Evolutionary conservation across 306 rosid species (phyloP).

Genomic region (Fragaria iinumae): DNA sequence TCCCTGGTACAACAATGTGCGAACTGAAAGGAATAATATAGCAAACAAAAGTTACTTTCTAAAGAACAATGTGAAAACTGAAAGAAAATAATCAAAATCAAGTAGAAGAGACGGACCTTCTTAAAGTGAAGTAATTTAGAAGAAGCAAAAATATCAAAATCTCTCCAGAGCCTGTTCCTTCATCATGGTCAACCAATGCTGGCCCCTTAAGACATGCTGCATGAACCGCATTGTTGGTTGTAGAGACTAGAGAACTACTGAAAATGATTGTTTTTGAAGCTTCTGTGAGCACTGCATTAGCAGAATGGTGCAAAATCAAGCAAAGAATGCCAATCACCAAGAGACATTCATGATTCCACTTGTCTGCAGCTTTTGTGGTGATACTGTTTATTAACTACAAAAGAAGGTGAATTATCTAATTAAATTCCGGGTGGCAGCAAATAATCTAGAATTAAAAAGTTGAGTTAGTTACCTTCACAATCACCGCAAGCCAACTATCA

Average conservation of each 20-base stretch:
- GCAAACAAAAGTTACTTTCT: slow-evolving; percentile 20
- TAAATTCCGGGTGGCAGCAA: slow-evolving; percentile 1
- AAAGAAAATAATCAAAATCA: not conserved
- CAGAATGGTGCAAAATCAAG: slow-evolving; percentile 72
- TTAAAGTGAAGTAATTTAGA: slow-evolving; percentile 63
- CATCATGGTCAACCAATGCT: slow-evolving; percentile 68
- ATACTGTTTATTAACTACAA: slow-evolving; percentile 60
- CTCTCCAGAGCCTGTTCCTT: slow-evolving; percentile 56
- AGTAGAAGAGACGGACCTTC: slow-evolving; percentile 43
- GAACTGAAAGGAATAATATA: slow-evolving; percentile 39
- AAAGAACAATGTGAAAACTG: slow-evolving; percentile 6
- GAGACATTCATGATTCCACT: slow-evolving; percentile 53
- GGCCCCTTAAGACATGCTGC: slow-evolving; percentile 73
- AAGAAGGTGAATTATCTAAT: slow-evolving; percentile 21
- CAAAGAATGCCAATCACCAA: slow-evolving; percentile 60
- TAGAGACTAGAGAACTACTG: slow-evolving; percentile 50
- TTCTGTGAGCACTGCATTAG: slow-evolving; percentile 52
- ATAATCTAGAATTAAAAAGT: slow-evolving; percentile 15
- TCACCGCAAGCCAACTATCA: slow-evolving; percentile 66
- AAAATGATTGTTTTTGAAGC: slow-evolving; percentile 69
- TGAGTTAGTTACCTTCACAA: slow-evolving; percentile 51
- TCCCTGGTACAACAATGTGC: slow-evolving; percentile 58
- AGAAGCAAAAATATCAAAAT: slow-evolving; percentile 57
- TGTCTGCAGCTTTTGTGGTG: slow-evolving; percentile 35
- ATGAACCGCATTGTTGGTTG: slow-evolving; percentile 43